A percentile compares a stretch with the other conserved stretches of the same genome.
Conservation (phyloP, 176 grass and related monocot genomes). For the Themeda triandra region DNA sequence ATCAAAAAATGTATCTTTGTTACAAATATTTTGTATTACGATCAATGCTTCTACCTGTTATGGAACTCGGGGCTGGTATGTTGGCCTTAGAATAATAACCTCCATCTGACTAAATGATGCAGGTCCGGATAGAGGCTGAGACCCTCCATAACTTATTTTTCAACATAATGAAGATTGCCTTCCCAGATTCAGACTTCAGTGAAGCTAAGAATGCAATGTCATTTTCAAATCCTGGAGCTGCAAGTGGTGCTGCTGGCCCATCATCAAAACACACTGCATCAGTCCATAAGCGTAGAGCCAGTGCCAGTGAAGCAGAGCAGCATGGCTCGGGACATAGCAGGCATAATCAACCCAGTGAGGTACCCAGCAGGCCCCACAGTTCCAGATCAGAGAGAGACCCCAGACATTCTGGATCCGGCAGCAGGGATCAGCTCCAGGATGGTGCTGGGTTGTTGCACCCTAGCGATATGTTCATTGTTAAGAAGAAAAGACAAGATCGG, state of each 20-base stretch:
- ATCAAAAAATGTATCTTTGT: background rate
- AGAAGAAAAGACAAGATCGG: constrained; percentile 93
- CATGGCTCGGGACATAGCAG: constrained; percentile 32
- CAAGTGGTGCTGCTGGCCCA: constrained; percentile 17
- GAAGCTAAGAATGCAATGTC: constrained; percentile 58
- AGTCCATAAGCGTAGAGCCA: constrained; percentile 40
- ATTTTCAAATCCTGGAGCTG: constrained; percentile 51
- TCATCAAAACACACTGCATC: constrained; percentile 38
- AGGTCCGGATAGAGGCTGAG: constrained; percentile 78
- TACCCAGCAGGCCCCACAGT: constrained; percentile 15
- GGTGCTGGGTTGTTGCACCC: constrained; percentile 59
- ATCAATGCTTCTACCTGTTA: background rate
- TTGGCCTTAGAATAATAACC: constrained; percentile 1
- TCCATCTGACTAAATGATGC: constrained; percentile 16
- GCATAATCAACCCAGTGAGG: constrained; percentile 25
- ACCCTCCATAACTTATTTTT: constrained; percentile 86
- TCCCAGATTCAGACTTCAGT: constrained; percentile 89
- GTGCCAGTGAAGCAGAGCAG: constrained; percentile 35
- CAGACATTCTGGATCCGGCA: constrained; percentile 22
- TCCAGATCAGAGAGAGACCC: constrained; percentile 66
- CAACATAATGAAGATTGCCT: constrained; percentile 97
- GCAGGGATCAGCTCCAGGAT: constrained; percentile 40
- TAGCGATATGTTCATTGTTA: constrained; percentile 77
- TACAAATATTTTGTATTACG: background rate
- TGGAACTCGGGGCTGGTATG: background rate